Evolutionary conservation across 1,284 basidiomycete species (phyloP), one percentile per base, ranked within the genome.

Genomic region (Cutaneotrichosporon mucoides): DNA sequence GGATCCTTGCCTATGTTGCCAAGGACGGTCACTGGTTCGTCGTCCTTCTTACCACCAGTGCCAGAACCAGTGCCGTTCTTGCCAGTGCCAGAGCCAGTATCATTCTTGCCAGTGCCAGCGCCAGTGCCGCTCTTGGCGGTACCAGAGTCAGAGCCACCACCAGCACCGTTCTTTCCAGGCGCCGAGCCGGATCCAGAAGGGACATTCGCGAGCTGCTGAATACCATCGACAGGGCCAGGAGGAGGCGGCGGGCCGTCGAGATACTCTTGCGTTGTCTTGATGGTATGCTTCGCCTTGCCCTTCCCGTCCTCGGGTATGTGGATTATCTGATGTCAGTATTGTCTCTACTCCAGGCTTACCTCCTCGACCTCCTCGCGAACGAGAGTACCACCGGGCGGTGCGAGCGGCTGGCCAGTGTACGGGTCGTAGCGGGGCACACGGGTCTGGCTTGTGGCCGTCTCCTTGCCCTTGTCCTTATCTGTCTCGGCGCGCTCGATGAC

Each of bases 291-390:
- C 3, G 35, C 38, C 16, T 38, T 34, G n/a, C 57, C 36, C 13
- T 24, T 24, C 24, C 24, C 7, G 13, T 43, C 44, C 15, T 49
- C 48, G 5, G 55, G 35, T 1, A 24, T 24, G 47, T 33, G 16
- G 57, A 68, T 63, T 47, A 46, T 40, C 51, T 53, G 15, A 8
- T 11, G 57, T 53, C 51, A 42, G 24, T 9, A 24, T 24, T 24
- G 24, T 24, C 24, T 24, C 24, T 24, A 24, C 24, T 24, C 24
- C 24, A 24, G 24, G 24, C 24, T 24, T 33, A 71, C 70, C 65
- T 76, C 73, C 58, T 72, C 68, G 40, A 69, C 66, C 51, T 72
- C 71, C 58, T 74, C 73, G 45, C 69, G 55, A 34, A 74, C 63
- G 15, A 71, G 51, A 15, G 68, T 68, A 24, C 43, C 50, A 16